Evolutionary conservation across 2,329 filamentous ascomycete genomes (phyloP).

Genomic region (Colletotrichum tropicale): DNA sequence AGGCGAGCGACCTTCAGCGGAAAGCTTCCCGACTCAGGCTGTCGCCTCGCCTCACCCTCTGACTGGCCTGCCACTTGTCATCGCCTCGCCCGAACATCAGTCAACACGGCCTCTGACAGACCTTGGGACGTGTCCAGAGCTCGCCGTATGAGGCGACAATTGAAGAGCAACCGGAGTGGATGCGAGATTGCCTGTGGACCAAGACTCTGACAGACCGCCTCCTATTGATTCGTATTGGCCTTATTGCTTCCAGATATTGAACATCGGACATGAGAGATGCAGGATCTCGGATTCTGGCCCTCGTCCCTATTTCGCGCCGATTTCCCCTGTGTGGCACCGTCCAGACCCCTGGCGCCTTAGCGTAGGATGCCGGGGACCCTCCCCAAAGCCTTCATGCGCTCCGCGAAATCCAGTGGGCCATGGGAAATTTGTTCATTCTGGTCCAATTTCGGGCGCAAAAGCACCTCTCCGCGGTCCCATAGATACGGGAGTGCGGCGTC

Average conservation of each 20-base stretch:
- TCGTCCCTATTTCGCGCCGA: neutral
- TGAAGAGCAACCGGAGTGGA: neutral
- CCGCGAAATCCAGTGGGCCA: conserved; percentile 22
- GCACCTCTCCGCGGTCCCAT: conserved; percentile 14
- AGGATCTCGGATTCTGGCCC: neutral
- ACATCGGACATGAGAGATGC: neutral
- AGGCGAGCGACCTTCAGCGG: neutral
- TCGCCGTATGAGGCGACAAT: neutral
- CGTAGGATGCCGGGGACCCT: conserved; percentile 3
- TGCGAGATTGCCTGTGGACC: neutral
- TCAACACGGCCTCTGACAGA: neutral
- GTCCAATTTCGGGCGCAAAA: conserved; percentile 16
- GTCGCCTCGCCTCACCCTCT: neutral
- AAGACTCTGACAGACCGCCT: neutral
- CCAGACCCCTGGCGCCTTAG: conserved; percentile 5
- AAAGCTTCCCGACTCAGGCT: conserved; percentile 8
- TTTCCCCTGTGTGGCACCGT: neutral
- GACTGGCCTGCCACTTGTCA: neutral
- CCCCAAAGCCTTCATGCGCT: conserved; percentile 18
- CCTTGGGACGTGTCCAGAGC: neutral
- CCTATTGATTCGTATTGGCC: neutral
- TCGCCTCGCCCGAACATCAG: neutral
- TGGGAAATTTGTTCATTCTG: conserved; percentile 14
- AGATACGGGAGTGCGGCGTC: conserved; percentile 3
- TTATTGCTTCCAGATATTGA: neutral